Base-by-base conservation (phyloP, 1,139 yeast genomes). In the Barnettozyma hawaiiensis region DNA sequence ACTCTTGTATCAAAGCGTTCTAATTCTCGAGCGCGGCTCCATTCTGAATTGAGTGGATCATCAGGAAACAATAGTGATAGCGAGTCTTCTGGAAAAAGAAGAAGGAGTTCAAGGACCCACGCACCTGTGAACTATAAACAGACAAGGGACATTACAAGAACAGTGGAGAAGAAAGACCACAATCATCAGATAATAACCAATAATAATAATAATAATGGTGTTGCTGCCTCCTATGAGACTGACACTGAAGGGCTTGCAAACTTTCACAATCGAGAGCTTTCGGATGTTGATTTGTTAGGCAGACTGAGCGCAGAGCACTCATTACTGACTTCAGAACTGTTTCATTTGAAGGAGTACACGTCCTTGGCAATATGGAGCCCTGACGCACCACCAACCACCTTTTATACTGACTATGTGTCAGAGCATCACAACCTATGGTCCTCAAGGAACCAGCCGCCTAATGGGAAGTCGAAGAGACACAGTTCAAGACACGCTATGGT, bases 291-390 rank as follows among this genome's bases (percentile, higher is more conserved):
- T 9, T 51, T 50, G 24, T 43, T 66, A 42, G 65, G 64, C 3
- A 59, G 61, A 22, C 28, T 66, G 41, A 47, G 60, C 39, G 52
- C 59, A 21, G 48, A 60, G 18, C 65, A 65, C 47, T 66, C 65
- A 28, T 42, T 62, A 7, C 49, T 70, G 31, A 53, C 67, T 0
- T 67, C 68, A 42, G 76, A 73, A 47, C 54, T 73, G 14, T 72
- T 65, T 44, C 76, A 73, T 52, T 52, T 73, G 32, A 54, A 63
- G 36, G 64, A 69, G 46, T 73, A 62, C 49, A 66, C 71, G 7
- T 69, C 69, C 1, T 45, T 66, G 41, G 58, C 57, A 1, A 63
- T 63, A 6, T 66, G 62, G 55, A 66, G 65, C 45, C 71, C 70
- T 4, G 42, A 54, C 51, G 46, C 57, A 37, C 35, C 46, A 7